Conservation (phyloP, 371 early-diverging fungal species). For the Lichtheimia ramosa region DNA sequence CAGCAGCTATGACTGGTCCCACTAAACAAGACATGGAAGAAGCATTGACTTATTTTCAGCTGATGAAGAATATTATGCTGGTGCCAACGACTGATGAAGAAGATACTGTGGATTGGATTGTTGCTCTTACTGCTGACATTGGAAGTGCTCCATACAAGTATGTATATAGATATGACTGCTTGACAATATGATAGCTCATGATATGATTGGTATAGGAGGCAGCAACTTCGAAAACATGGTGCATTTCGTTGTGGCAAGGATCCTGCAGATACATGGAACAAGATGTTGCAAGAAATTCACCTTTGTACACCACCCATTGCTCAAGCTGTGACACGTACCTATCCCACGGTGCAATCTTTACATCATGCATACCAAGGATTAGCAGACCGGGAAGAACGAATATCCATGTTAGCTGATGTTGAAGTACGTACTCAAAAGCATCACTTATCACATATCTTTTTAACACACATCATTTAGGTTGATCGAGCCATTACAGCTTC, state of each 20-base stretch:
- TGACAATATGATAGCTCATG: neutral
- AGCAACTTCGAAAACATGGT: constrained; percentile 5
- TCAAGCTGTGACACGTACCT: constrained; percentile 48
- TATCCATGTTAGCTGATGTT: constrained; percentile 51
- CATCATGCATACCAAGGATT: constrained; percentile 52
- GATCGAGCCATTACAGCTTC: constrained; percentile 30
- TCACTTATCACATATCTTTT: neutral
- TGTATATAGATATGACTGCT: neutral
- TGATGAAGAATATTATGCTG: constrained; percentile 47
- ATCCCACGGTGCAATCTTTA: constrained; percentile 58
- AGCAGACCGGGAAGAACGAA: constrained; percentile 14
- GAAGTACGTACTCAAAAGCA: constrained; percentile 32
- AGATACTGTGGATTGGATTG: constrained; percentile 54
- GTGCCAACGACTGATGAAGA: constrained; percentile 45
- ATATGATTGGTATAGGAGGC: neutral
- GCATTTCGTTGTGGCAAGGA: constrained; percentile 38
- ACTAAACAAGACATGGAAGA: constrained; percentile 35
- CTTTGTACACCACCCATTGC: constrained; percentile 61
- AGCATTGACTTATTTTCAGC: constrained; percentile 36
- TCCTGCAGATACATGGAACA: constrained; percentile 58
- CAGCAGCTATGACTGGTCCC: constrained; percentile 22
- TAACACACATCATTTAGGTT: constrained; percentile 12
- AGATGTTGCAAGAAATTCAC: constrained; percentile 69
- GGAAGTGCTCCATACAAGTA: constrained; percentile 61
- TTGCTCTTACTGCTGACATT: constrained; percentile 63